These are phyloP conservation scores for Schizophyllum amplum DNA, from an alignment of 1,284 basidiomycete species.

Conservation along the genomic window DNA sequence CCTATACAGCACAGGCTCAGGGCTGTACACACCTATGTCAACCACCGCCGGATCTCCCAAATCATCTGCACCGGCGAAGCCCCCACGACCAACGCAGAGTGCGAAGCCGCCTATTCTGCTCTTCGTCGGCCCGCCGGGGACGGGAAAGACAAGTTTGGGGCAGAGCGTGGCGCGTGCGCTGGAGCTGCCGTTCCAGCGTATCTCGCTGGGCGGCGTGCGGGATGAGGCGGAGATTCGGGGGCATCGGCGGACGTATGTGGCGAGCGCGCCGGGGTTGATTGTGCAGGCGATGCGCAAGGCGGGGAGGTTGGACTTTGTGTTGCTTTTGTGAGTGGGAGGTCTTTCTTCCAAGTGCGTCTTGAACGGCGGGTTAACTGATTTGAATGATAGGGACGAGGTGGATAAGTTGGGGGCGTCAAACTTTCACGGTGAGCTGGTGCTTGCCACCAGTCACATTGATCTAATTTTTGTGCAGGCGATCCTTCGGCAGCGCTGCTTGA, in stretches of 20 bases:
- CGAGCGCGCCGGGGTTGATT: constrained; percentile 79
- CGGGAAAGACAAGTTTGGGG: constrained; percentile 80
- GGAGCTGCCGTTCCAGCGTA: constrained; percentile 81
- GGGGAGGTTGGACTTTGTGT: constrained; percentile 71
- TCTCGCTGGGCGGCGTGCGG: constrained; percentile 85
- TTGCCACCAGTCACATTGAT: too few relatives aligned
- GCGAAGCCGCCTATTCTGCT: neutral
- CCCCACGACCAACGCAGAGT: neutral
- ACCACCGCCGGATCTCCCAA: too few relatives aligned
- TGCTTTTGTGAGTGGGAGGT: constrained; percentile 66
- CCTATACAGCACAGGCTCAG: too few relatives aligned
- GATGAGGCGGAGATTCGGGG: constrained; percentile 90
- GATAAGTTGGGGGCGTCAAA: constrained; percentile 85
- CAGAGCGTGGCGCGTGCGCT: constrained; percentile 83
- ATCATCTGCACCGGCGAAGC: neutral
- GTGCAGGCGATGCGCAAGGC: constrained; percentile 87
- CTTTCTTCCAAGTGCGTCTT: constrained; percentile 13
- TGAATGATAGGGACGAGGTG: constrained; percentile 59
- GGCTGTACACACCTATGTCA: too few relatives aligned
- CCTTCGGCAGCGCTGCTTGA: constrained; percentile 83
- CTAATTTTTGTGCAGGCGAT: too few relatives aligned
- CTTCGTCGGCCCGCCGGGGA: constrained; percentile 78
- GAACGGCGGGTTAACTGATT: constrained; percentile 17
- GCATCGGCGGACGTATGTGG: constrained; percentile 87
- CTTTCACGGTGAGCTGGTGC: constrained; percentile 70